phyloP scores from a whole-genome alignment of 495 filamentous ascomycete species.

The Clavariopsis aquatica region DNA sequence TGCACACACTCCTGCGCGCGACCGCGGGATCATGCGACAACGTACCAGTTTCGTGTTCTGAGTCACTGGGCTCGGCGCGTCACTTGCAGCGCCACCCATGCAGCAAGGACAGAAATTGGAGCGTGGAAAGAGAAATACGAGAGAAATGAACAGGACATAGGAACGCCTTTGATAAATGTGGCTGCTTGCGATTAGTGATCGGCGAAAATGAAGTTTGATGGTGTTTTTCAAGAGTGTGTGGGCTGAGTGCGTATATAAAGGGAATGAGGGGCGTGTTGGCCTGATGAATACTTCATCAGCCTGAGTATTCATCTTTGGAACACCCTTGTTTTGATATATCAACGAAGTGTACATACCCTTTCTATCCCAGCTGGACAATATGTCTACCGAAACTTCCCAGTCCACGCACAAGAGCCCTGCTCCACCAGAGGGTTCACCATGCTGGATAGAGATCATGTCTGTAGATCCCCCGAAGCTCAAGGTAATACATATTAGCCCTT shows the following conservation, averaged over 20 bases:
- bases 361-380: neutral
- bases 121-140: neutral
- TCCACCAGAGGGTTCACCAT: conserved; percentile 24
- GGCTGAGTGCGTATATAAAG: neutral
- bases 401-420: neutral
- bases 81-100: conserved; percentile 18
- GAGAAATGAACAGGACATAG: neutral
- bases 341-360: neutral
- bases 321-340: neutral
- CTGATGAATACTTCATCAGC: too few relatives aligned
- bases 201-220: neutral
- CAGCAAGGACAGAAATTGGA: neutral
- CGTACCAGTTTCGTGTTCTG: conserved; percentile 26
- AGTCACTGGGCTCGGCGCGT: conserved; percentile 24
- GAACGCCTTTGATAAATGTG: neutral
- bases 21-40: conserved; percentile 25
- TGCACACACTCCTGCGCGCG: neutral
- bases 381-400: conserved; percentile 11
- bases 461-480: conserved; percentile 24
- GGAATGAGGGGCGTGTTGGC: neutral
- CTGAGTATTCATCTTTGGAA: neutral
- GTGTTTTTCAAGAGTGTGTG: neutral
- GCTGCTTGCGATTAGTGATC: conserved; percentile 20
- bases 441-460: conserved; percentile 34
- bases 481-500: neutral